Evolutionary conservation across 75 land plant species (phyloP), one percentile per base, ranked within the genome.

Genomic region (Larix kaempferi): DNA sequence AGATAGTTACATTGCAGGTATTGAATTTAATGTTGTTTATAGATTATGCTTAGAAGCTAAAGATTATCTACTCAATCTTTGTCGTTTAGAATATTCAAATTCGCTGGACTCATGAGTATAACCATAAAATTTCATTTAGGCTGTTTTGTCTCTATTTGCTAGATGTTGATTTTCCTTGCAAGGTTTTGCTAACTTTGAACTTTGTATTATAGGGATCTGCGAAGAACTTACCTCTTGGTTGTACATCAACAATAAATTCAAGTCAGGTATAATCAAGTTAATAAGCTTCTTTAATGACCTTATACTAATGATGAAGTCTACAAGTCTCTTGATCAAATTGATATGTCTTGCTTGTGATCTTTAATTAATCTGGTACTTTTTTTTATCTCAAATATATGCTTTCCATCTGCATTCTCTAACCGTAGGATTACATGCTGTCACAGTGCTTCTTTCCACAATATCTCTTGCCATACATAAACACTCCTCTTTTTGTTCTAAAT

Each of bases 371-470:
- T 35, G n/a, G 37, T 39, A 25, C 54, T 12, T 78, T 49, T 22
- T 49, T 13, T 22, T n/a, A 21, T 14, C 22, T 49, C 49, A 21
- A 74, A 52, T 49, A 26, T 55, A 55, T 44, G 35, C 56, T 49
- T 16, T 13, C 55, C 49, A 11, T 52, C 12, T 55, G 62, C 37
- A 56, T 49, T 25, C 11, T 57, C 59, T 74, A 55, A 49, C 56
- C 33, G 26, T 57, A 52, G 10, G 11, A 74, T 55, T 23, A 7
- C 26, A 23, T 74, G 14, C 27, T 27, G 13, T 37, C 78, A 79
- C 89, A 95, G 98, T 93, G 95, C 74, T 95, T 93, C 79, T 95
- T 95, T 82, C 98, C 98, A 5, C 91, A 93, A 60, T 72, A 95
- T 65, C 55, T 86, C 57, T 77, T 77, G 22, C 83, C 60, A 27